Base-by-base conservation (phyloP, 148 eudicot species). In the Rhododendron ovatum region DNA sequence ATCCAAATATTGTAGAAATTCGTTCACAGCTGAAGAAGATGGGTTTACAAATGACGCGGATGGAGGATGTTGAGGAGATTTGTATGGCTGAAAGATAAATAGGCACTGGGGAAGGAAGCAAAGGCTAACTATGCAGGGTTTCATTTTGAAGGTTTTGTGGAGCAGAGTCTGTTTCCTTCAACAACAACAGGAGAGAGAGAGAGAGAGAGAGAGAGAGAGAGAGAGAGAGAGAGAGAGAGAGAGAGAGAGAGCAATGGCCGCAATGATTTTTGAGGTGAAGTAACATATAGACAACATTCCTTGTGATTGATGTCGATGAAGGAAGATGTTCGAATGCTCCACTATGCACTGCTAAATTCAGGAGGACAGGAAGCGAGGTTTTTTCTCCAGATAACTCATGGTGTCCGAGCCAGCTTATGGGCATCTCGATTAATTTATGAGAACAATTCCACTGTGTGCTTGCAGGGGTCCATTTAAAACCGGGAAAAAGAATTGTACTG, bases 1-100 rank as follows among this genome's bases (percentile, higher is more conserved):
- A 85, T 83, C 82, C 82, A 78, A 76, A 86, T 75, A 88, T 86
- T 37, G 85, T 74, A 33, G 85, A 91, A 77, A 91, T 91, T 22
- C 83, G 65, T 76, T 78, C 35, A 63, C 78, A 63, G 71, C 85
- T 91, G 18, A 84, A 84, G 85, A 79, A 73, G 24, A 88, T 91
- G n/a, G 84, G 86, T 85, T 82, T 65, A 41, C 90, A 87, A 51
- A 83, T 87, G 84, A 75, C 84, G 69, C 63, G 75, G 73, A 73
- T 50, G 67, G 88, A 87, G 8, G 85, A 78, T 65, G 48, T 41
- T 53, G 41, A 79, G 37, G 87, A 88, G 7, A 45, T 61, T 18
- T n/a, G 22, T 85, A 53, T 65, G 0, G 33, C 50, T 2, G 61
- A 55, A 17, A 55, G 22, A 55, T 55, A 26, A 10, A 67, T 26